Conservation (phyloP, 2,329 filamentous ascomycete species). For the Fusarium irregulare region DNA sequence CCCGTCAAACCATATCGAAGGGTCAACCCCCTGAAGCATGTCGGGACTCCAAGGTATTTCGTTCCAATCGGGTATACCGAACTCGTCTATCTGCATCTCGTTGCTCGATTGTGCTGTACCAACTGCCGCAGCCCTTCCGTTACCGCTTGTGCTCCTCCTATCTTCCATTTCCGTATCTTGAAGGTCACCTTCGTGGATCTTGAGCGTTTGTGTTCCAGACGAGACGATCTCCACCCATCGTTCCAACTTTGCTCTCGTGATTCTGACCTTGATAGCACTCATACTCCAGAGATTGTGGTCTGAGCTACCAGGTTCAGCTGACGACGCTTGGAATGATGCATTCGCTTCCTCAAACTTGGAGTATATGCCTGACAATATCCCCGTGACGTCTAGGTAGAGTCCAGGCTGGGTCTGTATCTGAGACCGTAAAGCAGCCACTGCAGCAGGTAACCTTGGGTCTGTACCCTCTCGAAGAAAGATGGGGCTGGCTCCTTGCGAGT, state of each 20-base stretch:
- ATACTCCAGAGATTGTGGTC: conserved; percentile 62
- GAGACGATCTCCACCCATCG: conserved; percentile 60
- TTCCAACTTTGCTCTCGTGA: conserved; percentile 60
- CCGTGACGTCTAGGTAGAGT: conserved; percentile 58
- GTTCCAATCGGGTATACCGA: conserved; percentile 43
- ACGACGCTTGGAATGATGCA: conserved; percentile 48
- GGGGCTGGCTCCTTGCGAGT: conserved; percentile 26
- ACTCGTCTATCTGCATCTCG: conserved; percentile 40
- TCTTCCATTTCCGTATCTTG: conserved; percentile 35
- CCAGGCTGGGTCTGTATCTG: conserved; percentile 58
- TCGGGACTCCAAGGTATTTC: conserved; percentile 49
- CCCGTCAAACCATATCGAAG: conserved; percentile 52
- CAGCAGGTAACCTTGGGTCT: conserved; percentile 55
- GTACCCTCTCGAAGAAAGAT: conserved; percentile 46
- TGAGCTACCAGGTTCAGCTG: conserved; percentile 49
- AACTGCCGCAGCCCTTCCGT: background rate
- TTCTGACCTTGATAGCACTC: conserved; percentile 59
- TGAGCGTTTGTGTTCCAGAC: conserved; percentile 47
- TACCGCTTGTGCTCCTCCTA: background rate
- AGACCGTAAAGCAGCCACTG: conserved; percentile 55
- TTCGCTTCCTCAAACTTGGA: conserved; percentile 58
- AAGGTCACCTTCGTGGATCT: conserved; percentile 29
- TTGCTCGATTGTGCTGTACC: conserved; percentile 4
- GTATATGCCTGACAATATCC: conserved; percentile 56
- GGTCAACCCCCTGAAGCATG: conserved; percentile 50